Evolutionary conservation across 495 filamentous ascomycete genomes (phyloP), one percentile per base, ranked within the genome.

Genomic region (Penicilliopsis zonata): DNA sequence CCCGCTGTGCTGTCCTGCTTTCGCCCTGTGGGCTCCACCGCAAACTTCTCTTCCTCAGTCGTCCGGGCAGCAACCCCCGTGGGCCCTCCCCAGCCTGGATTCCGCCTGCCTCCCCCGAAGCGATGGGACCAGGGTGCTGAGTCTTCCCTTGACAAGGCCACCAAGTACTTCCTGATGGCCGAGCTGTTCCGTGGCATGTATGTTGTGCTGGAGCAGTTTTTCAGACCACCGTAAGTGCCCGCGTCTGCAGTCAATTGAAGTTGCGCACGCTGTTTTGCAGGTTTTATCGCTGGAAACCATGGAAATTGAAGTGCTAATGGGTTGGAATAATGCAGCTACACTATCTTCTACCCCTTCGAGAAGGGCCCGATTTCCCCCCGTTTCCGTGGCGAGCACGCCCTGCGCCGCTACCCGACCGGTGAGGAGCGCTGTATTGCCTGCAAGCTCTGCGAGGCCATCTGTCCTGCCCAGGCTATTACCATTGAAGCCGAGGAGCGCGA

Each of bases 371-470:
- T 98, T 51, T 95, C 90, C 13, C 90, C 92, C 24, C 80, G 90
- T 34, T 98, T 98, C 74, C 79, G 90, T 46, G 90, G 90, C 45
- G 90, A 98, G 52, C 90, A 98, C 62, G 90, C 90, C 28, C 71
- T 98, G 28, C 76, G 90, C 47, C 74, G 90, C 28, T 98, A 98
- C 53, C 90, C 90, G 9, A 90, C 90, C 7, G 90, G 90, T 41
- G 90, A 98, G 59, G 90, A 98, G 64, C 80, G 90, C 39, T 98
- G 90, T 65, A 98, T 98, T 61, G 90, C 90, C 38, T 98, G 90
- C 80, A 96, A 98, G 68, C 74, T 98, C 30, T 98, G 90, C 65
- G 90, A 96, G 67, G 90, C 92, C 39, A 79, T 98, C 57, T 98
- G 90, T 70, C 90, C 90, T 9, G 90, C 90, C 14, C 78, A 86